phyloP scores from a whole-genome alignment of 148 eudicot genomes.

The Arbutus unedo region DNA sequence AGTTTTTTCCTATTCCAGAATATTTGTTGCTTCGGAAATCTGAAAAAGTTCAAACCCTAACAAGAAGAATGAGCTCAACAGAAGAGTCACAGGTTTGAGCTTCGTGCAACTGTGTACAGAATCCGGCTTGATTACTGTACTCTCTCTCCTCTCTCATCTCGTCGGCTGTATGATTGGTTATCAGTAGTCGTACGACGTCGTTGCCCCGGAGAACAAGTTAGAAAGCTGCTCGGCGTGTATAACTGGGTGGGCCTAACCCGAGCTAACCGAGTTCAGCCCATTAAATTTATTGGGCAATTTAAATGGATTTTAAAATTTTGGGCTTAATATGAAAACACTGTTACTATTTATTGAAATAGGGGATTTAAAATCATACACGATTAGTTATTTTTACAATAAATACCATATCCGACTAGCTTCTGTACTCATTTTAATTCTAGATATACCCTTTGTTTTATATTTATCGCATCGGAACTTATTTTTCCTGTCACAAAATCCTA shows the following conservation, averaged over 20 bases:
- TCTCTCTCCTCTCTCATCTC: background rate
- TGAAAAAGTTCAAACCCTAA: constrained; percentile 6
- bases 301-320: background rate
- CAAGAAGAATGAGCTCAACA: background rate
- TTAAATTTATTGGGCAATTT: background rate
- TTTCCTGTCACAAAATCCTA: no score
- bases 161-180: no score
- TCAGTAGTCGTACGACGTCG: no score
- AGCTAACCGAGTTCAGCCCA: background rate
- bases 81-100: background rate
- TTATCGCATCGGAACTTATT: no score
- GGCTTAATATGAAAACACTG: background rate
- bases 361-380: no score
- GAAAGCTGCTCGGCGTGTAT: background rate
- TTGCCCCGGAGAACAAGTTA: background rate
- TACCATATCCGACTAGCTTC: no score
- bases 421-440: no score
- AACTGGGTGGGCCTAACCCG: background rate
- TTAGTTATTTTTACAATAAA: no score
- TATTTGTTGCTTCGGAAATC: background rate
- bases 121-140: background rate
- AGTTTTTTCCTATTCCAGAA: background rate
- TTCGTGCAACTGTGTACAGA: background rate
- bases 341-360: no score
- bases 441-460: no score